These are phyloP conservation scores for Rutidosis leptorrhynchoides DNA, from an alignment of 129 eudicot species.

Conservation along the genomic window DNA sequence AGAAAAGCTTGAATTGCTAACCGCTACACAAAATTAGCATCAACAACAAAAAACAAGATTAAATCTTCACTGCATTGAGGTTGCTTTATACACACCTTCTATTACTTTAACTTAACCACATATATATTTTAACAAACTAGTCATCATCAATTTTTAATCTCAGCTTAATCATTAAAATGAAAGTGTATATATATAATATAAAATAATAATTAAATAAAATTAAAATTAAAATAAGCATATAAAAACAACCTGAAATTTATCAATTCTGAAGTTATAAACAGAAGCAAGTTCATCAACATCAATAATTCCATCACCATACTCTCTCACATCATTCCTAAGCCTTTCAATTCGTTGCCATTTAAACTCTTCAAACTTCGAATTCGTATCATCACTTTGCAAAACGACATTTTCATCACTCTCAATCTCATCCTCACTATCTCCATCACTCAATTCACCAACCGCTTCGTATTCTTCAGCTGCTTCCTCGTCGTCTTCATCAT, in stretches of 20 bases:
- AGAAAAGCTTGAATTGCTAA: slow-evolving; percentile 88
- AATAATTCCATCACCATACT: slow-evolving; percentile 72
- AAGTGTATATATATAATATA: not conserved
- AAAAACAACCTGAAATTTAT: slow-evolving; percentile 76
- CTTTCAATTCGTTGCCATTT: slow-evolving; percentile 86
- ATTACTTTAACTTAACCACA: not conserved
- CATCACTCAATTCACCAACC: slow-evolving; percentile 37
- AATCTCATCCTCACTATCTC: slow-evolving; percentile 41
- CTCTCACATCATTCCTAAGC: slow-evolving; percentile 64
- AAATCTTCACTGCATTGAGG: not conserved
- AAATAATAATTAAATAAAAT: no score
- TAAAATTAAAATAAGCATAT: no score
- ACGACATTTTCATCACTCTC: slow-evolving; percentile 38
- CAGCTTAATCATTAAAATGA: no score
- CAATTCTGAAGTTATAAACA: slow-evolving; percentile 72
- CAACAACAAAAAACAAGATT: not conserved
- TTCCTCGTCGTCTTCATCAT: slow-evolving; percentile 71
- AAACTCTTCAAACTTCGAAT: slow-evolving; percentile 52
- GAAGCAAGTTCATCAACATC: slow-evolving; percentile 85
- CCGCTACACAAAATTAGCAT: slow-evolving; percentile 43
- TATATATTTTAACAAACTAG: not conserved
- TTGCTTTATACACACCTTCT: not conserved
- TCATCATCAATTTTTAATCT: not conserved
- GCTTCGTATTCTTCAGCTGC: slow-evolving; percentile 68
- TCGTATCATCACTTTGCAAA: slow-evolving; percentile 31